Evolutionary conservation across 2,329 filamentous ascomycete species (phyloP), one percentile per base, ranked within the genome.

Genomic region (Scedosporium aurantiacum): DNA sequence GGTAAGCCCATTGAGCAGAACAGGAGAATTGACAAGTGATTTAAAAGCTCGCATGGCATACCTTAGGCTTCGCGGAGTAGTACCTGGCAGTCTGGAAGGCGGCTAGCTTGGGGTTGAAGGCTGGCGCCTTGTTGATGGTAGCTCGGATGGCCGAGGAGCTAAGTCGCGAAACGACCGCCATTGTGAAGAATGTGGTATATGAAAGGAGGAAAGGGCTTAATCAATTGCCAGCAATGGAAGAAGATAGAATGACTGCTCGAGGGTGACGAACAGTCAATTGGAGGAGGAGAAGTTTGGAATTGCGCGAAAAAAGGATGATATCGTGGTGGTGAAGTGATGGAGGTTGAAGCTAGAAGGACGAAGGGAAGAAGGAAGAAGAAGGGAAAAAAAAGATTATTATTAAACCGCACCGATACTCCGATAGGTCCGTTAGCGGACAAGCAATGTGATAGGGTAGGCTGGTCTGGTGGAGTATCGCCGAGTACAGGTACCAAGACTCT

Each of bases 1-100:
- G 2, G 8, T 14, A 47, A 47, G 14, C 43, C 43, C 43, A 47
- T 21, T n/a, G 43, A 12, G 32, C 10, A 4, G 10, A 37, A 27
- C 10, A 25, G 3, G 16, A 10, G 10, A 18, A 41, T 21, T 21
- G 6, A 2, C 3, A 3, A 50, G 25, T 6, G 10, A 16, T 10
- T 10, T 14, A 37, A 12, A 27, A 41, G 27, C 23, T 47, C 8
- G 14, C 4, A 57, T 50, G 63, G 64, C 80, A 71, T 80, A 95
- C 91, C 83, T 92, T 87, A 70, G 88, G 84, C 85, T 97, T 97
- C 68, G 91, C 87, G 65, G 92, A 96, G 81, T 97, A 97, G 84
- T 84, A 91, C 78, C 94, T 87, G 73, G 89, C 79, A 74, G 89
- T 87, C 79, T 87, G 91, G 82, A 91, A 92, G 74, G 86, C 86